phyloP scores from a whole-genome alignment of 164 flowering plant genomes.

The Tinospora cordifolia region DNA sequence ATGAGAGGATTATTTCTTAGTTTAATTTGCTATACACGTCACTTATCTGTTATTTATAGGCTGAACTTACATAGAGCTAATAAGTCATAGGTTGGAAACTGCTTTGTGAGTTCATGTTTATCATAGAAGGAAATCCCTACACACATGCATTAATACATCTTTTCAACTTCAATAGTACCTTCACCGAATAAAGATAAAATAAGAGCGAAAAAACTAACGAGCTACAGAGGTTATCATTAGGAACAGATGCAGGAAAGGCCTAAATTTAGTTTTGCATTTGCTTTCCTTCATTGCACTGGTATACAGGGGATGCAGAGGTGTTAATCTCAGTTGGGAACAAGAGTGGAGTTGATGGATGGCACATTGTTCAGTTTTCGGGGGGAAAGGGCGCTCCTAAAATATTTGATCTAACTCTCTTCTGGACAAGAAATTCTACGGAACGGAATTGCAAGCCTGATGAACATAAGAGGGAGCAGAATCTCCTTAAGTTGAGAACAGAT shows the following conservation, averaged over 20 bases:
- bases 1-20: background rate
- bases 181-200: no score
- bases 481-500: slow-evolving; percentile 74
- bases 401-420: slow-evolving; percentile 51
- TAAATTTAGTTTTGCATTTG: background rate
- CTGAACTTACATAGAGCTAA: no score
- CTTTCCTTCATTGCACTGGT: background rate
- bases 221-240: background rate
- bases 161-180: no score
- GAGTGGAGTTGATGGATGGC: slow-evolving; percentile 69
- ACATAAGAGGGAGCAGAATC: slow-evolving; percentile 12
- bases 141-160: background rate
- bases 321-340: slow-evolving; percentile 45
- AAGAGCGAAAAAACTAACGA: no score
- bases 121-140: background rate
- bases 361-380: slow-evolving; percentile 76
- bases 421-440: slow-evolving; percentile 36
- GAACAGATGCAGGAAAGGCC: background rate
- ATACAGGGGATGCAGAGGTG: slow-evolving; percentile 43
- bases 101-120: background rate
- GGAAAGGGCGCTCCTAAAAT: slow-evolving; percentile 64
- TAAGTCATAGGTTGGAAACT: background rate
- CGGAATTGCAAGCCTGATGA: background rate
- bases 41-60: no score
- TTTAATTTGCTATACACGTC: no score